These are phyloP conservation scores for Lolium rigidum DNA, from an alignment of 176 grass and related monocot genomes.

Conservation along the genomic window DNA sequence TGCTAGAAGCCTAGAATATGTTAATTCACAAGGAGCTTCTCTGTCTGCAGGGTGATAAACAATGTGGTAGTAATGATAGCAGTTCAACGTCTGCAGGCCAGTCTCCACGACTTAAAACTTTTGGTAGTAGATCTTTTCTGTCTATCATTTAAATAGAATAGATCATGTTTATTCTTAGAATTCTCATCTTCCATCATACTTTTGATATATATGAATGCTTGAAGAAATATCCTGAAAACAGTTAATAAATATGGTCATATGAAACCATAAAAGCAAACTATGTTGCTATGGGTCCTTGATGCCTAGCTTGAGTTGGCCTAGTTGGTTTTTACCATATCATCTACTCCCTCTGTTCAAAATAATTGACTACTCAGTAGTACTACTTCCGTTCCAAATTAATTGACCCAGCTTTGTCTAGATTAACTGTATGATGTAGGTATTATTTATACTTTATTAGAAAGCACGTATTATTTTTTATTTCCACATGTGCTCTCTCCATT, in stretches of 20 bases:
- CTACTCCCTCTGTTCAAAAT: neutral
- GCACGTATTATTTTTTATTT: neutral
- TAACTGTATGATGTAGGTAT: no score
- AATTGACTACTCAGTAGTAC: no score
- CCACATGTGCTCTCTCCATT: neutral
- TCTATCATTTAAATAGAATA: conserved; percentile 27
- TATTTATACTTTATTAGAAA: neutral
- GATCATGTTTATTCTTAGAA: neutral
- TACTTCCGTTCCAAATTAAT: no score
- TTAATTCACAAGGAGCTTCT: neutral
- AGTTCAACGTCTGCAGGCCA: conserved; percentile 58
- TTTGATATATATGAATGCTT: conserved; percentile 8
- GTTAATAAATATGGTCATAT: conserved; percentile 21
- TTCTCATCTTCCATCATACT: neutral
- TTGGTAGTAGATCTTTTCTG: conserved; percentile 62
- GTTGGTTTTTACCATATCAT: conserved; percentile 8
- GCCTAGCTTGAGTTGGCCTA: conserved; percentile 19
- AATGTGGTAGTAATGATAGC: conserved; percentile 63
- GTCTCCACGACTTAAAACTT: conserved; percentile 71
- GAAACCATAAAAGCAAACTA: neutral
- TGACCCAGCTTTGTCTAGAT: no score
- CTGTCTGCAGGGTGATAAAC: conserved; percentile 65
- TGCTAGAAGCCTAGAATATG: conserved; percentile 16
- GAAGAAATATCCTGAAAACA: conserved; percentile 17
- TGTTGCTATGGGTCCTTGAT: conserved; percentile 23